Evolutionary conservation across 225 moss, liverwort and hornwort species (phyloP), one percentile per base, ranked within the genome.

Genomic region (Rhytidiadelphus loreus): DNA sequence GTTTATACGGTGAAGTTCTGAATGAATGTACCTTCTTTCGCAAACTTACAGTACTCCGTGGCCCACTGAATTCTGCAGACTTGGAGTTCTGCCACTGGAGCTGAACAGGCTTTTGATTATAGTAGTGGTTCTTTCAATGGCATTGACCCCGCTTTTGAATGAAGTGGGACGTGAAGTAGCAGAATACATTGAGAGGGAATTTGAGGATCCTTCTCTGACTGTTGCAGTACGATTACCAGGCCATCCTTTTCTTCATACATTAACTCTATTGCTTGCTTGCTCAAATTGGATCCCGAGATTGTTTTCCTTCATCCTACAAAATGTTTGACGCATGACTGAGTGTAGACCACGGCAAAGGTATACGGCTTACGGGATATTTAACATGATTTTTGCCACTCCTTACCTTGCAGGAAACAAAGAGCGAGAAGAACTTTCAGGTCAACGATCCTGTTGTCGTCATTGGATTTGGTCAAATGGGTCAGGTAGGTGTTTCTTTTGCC

Each of bases 401-500:
- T 81, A 71, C 58, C 39, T 79, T 86, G 87, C 95, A 98, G 97
- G 91, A 93, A 88, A 52, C 92, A 86, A 87, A 85, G 70, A 92
- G 89, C 29, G 92, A 96, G 59, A 91, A 87, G 80, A 94, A 92
- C 82, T 96, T 97, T 79, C 73, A 94, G 37, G 93, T 85, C 35
- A 94, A 83, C 53, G 93, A 96, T 48, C 97, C 99, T 63, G 99
- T 99, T 33, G 99, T 99, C 43, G 95, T 99, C 56, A 93, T 99
- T 59, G 99, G 99, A 21, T 99, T 99, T 91, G 99, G 99, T 82
- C 99, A 96, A 91, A 97, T 99, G 97, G 99, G 96, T 20, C 99
- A 99, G 97, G 99, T 99, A 87, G 30, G 86, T 89, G 77, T 89
- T 75, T 30, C 73, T 72, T 57, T 87, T 59, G n/a, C 50, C 64